phyloP scores from a whole-genome alignment of 2,329 filamentous ascomycete species.

The Waltergamsia citrina region DNA sequence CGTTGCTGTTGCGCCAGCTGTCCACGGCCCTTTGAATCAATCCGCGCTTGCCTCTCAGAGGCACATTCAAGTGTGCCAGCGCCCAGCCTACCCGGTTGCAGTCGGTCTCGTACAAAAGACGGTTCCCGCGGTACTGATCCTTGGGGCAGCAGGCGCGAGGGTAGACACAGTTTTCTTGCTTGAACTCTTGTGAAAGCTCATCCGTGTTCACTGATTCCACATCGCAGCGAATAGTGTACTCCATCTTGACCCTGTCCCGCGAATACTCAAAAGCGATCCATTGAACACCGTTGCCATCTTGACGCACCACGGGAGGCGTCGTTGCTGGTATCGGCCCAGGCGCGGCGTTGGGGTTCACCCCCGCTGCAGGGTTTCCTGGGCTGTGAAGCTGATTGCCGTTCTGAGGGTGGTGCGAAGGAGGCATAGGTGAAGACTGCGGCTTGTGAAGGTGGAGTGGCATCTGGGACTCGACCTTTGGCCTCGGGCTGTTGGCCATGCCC shows the following conservation, averaged over 20 bases:
- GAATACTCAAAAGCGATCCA: conserved; percentile 99
- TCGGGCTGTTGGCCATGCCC: conserved; percentile 51
- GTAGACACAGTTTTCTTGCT: conserved; percentile 97
- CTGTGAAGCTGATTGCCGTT: conserved; percentile 27
- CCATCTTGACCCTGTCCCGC: conserved; percentile 95
- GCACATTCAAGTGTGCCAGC: conserved; percentile 83
- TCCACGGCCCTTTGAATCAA: conserved; percentile 95
- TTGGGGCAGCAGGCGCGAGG: conserved; percentile 90
- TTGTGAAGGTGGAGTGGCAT: conserved; percentile 54
- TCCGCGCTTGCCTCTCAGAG: conserved; percentile 84
- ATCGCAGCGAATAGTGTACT: conserved; percentile 96
- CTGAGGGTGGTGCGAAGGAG: conserved; percentile 24
- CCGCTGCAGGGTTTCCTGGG: conserved; percentile 27
- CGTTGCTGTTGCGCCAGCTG: conserved; percentile 98
- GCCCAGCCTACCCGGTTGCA: conserved; percentile 99
- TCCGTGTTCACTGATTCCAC: conserved; percentile 95
- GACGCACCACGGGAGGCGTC: conserved; percentile 84
- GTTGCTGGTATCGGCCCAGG: conserved; percentile 95
- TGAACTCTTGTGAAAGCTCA: conserved; percentile 77
- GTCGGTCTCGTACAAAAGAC: conserved; percentile 92
- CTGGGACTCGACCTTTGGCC: conserved; percentile 54
- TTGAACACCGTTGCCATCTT: conserved; percentile 93
- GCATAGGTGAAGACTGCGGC: conserved; percentile 31
- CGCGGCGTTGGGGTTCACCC: conserved; percentile 79
- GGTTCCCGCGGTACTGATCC: conserved; percentile 93